Evolutionary conservation across 768 basidiomycete species (phyloP), one percentile per base, ranked within the genome.

Genomic region (Phylloporus sp.): DNA sequence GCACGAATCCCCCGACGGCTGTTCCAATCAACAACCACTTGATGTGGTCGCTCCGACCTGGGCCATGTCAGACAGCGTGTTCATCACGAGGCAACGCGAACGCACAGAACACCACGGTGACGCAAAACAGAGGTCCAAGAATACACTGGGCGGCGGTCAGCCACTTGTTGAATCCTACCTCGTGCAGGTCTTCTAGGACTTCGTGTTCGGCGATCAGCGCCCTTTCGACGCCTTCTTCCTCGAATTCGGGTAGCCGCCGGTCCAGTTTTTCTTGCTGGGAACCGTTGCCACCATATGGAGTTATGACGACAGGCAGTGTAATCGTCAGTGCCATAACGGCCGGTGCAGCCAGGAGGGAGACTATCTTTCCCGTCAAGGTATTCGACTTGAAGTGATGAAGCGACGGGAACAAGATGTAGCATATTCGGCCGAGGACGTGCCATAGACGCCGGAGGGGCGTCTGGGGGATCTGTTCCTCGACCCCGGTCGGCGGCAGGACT

Each of bases 221-320:
- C 17, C 83, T 70, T 63, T 84, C 84, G 14, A 81, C 72, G 8
- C 81, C 84, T 50, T 90, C 82, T 62, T 86, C 85, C 57, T 88
- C 86, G 57, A 89, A 85, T 46, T 82, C 82, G 10, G 82, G 70
- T 17, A 89, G 67, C 10, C 72, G 71, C 15, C 56, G 53, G 3
- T 70, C 58, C 8, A 47, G 15, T 44, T 66, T 66, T 46, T 67
- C 64, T 11, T 59, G 56, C 15, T 53, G 56, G 1, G 34, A 36
- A 9, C 44, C 29, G 11, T 50, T 31, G 3, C 4, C 34, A 6
- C 67, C 61, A 55, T 81, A 81, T 4, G 79, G 76, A 9, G 74
- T 81, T 23, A 88, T 78, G 15, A 94, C 90, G 11, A 99, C 94
- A 5, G 93, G 93, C 9, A 98, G 71, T 0, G 95, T 97, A 17